A percentile compares a stretch with the other conserved stretches of the same genome.
Evolutionary conservation across 148 eudicot genomes (phyloP).

Genomic region (Polygonum maritimum): DNA sequence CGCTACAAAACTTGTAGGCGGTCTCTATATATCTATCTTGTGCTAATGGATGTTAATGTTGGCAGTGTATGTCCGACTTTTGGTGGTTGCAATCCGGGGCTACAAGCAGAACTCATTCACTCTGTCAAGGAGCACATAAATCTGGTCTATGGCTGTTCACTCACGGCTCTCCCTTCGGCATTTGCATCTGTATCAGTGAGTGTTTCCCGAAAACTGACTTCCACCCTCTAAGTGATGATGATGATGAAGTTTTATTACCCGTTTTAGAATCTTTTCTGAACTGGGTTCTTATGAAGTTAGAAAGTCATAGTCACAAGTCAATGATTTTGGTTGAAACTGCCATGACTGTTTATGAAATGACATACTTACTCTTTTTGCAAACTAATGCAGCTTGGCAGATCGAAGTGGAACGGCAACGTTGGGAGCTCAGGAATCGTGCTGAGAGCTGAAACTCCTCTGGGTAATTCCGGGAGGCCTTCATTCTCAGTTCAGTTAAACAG

Average conservation of each 20-base stretch:
- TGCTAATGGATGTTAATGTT: background rate
- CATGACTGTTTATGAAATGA: background rate
- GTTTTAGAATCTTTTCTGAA: too few relatives aligned
- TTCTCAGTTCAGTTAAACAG: slow-evolving; percentile 84
- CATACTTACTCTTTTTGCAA: background rate
- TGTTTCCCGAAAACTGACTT: slow-evolving; percentile 1
- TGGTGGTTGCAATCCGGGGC: slow-evolving; percentile 87
- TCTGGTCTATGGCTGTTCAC: slow-evolving; percentile 70
- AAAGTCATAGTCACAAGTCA: too few relatives aligned
- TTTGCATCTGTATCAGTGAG: slow-evolving; percentile 82
- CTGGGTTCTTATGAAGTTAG: too few relatives aligned
- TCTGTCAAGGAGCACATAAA: slow-evolving; percentile 68
- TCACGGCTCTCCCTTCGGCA: slow-evolving; percentile 52
- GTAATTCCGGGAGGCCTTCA: slow-evolving; percentile 54
- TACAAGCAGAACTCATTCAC: slow-evolving; percentile 68
- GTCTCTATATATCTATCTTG: background rate
- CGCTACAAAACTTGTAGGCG: background rate
- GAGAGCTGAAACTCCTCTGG: slow-evolving; percentile 76
- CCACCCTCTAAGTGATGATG: background rate
- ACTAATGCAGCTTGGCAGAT: slow-evolving; percentile 77
- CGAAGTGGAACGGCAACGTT: slow-evolving; percentile 93
- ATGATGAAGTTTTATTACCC: too few relatives aligned
- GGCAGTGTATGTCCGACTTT: slow-evolving; percentile 70
- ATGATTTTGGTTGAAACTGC: too few relatives aligned
- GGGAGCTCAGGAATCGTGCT: slow-evolving; percentile 76